Evolutionary conservation across 129 eudicot species (phyloP).

Genomic region (Kitagawia praeruptora): DNA sequence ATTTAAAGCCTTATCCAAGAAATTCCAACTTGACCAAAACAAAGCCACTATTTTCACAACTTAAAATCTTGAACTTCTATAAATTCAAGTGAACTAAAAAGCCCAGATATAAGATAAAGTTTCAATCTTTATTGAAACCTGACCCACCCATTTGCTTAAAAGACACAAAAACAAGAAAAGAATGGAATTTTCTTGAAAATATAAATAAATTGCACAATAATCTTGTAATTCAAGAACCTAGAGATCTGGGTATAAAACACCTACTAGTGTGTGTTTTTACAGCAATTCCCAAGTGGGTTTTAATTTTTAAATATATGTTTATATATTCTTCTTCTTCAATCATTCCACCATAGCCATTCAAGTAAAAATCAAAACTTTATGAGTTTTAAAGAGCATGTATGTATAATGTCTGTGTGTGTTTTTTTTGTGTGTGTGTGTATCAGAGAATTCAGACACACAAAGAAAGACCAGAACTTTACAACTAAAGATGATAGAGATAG

Average conservation of each 20-base stretch:
- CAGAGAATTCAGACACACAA: constrained; percentile 43
- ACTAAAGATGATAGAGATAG: constrained; percentile 9
- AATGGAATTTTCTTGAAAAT: constrained; percentile 19
- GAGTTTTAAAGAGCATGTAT: background rate
- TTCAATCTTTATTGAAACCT: background rate
- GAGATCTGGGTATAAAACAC: constrained; percentile 40
- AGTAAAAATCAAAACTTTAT: constrained; percentile 10
- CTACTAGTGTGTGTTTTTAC: constrained; percentile 5
- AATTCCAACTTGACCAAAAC: constrained; percentile 28
- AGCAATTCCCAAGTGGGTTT: constrained; percentile 25
- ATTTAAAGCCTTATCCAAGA: constrained; percentile 17
- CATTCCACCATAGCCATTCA: constrained; percentile 5
- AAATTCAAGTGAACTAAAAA: background rate
- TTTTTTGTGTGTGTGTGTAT: background rate
- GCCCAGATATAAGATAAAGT: constrained; percentile 12
- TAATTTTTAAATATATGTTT: background rate
- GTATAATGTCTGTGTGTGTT: background rate
- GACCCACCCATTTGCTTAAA: constrained; percentile 7
- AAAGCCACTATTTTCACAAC: constrained; percentile 9
- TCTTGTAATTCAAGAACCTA: constrained; percentile 39
- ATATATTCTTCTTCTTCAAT: background rate
- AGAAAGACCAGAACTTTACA: constrained; percentile 30
- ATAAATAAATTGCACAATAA: constrained; percentile 1
- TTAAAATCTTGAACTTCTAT: background rate
- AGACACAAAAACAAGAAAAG: constrained; percentile 1